Evolutionary conservation across 331 rosid species (phyloP), one percentile per base, ranked within the genome.

Genomic region (Quercus lobata): DNA sequence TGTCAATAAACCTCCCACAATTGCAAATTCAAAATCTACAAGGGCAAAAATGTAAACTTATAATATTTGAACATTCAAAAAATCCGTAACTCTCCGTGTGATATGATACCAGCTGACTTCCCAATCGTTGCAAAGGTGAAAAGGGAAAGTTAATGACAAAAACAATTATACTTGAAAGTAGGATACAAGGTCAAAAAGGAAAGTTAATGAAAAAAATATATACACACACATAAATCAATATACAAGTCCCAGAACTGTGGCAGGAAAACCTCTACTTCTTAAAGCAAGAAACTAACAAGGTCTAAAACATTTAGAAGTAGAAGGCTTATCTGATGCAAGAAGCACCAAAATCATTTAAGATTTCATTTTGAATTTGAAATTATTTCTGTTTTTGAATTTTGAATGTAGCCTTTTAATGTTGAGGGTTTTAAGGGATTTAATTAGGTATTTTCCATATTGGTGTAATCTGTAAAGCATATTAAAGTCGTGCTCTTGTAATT

Each of bases 21-120:
- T 32, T 29, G 65, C 27, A 74, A 32, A 60, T 60, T 46, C 44
- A 79, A 58, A 56, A 66, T 56, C 72, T 57, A n/a, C 71, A 77
- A 25, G 58, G 18, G 29, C 14, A 46, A 46, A 71, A 12, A 37
- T 9, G n/a, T n/a, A 71, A 49, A 17, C 19, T 21, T 49, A 16
- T 22, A 69, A 37, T 34, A 17, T 46, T 49, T 6, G 2, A 71
- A 46, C 18, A 37, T 70, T 19, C 30, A 70, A 44, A 15, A 17
- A 21, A 41, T 35, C 56, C 57, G 1, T 70, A 37, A 41, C 49
- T 37, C 30, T 32, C 6, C 29, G 0, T 69, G 19, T 17, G n/a
- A n/a, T 37, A 70, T 44, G 32, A 32, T 12, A 22, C 57, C 35
- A 49, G 57, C 14, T 21, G 12, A 71, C 29, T 46, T 24, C 24